Base-by-base conservation (phyloP, 1,139 yeast species). In the Zygoascus sp. region DNA sequence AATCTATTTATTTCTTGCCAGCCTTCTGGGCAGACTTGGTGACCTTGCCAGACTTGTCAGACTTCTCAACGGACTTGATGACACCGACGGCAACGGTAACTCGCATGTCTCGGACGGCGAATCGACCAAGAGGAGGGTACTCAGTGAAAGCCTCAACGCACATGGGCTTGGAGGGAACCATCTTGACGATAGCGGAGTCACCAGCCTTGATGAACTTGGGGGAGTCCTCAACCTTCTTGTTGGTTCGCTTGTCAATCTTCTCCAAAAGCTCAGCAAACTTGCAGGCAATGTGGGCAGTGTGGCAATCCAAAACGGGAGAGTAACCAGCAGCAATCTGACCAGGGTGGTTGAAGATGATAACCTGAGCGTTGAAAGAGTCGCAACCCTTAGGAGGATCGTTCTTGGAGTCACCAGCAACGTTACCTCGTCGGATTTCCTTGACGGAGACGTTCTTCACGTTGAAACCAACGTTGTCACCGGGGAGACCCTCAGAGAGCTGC, bases 21-120 rank as follows among this genome's bases (percentile, higher is more conserved):
- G 97, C 97, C 89, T 92, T 92, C 70, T 77, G 82, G 74, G 97
- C 97, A 76, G 98, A 95, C 90, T 92, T 92, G 92, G 98, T 92
- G 68, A 92, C 96, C 92, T 92, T 92, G 80, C 95, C 95, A 69
- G 88, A 87, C 77, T 80, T 81, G 79, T 83, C 94, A 61, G 94
- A 71, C 87, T 92, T 92, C 72, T 81, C 96, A 69, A 92, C 97
- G 65, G 94, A 77, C 87, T 90, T 90, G 92, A 90, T 88, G 73
- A 90, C 97, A 88, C 97, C 97, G 74, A 90, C 97, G 72, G 97
- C 97, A 68, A 90, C 97, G 65, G 97, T 89, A 79, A 88, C 96
- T 84, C 97, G 87, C 97, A 89, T 89, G 78, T 89, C 97, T 84
- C 97, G 92, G 81, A 89, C 97, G 71, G 97, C 96, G 81, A 89